These are phyloP conservation scores for Vickermania spadyakhi DNA, from an alignment of 208 protist species.

Conservation along the genomic window DNA sequence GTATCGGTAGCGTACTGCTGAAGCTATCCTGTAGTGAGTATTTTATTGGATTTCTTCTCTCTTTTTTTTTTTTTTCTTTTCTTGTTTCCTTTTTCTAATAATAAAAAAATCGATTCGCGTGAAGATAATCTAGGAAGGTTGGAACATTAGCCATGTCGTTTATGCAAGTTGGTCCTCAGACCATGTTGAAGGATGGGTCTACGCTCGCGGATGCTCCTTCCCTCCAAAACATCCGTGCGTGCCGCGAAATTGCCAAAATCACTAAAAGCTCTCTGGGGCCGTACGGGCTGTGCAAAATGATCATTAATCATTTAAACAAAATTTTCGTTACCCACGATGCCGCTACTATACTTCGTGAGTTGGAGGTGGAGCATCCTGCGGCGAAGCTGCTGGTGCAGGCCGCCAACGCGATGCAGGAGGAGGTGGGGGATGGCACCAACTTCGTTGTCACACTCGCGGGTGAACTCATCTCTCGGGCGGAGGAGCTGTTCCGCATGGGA, in stretches of 20 bases:
- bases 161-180: slow-evolving; percentile 79
- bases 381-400: slow-evolving; percentile 99
- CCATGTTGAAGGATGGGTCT: slow-evolving; percentile 89
- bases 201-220: slow-evolving; percentile 94
- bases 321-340: slow-evolving; percentile 99
- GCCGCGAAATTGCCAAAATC: slow-evolving; percentile 94
- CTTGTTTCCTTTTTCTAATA: slow-evolving; percentile 1
- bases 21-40: too few relatives aligned
- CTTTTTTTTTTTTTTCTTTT: slow-evolving; percentile 9
- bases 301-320: slow-evolving; percentile 99
- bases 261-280: slow-evolving; percentile 98
- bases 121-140: not conserved
- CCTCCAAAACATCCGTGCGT: slow-evolving; percentile 98
- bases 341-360: slow-evolving; percentile 99
- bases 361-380: slow-evolving; percentile 98
- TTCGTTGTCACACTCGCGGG: slow-evolving; percentile 98
- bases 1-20: too few relatives aligned
- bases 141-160: slow-evolving; percentile 75
- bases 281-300: slow-evolving; percentile 99
- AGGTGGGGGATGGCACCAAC: slow-evolving; percentile 99
- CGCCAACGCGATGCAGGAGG: slow-evolving; percentile 97
- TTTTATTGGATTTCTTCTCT: not conserved
- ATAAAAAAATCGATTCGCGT: not conserved
- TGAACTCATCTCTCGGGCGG: slow-evolving; percentile 97
- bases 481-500: slow-evolving; percentile 95